Conservation (phyloP, 108 stramenopile genomes). For the Skeletonema grethae region DNA sequence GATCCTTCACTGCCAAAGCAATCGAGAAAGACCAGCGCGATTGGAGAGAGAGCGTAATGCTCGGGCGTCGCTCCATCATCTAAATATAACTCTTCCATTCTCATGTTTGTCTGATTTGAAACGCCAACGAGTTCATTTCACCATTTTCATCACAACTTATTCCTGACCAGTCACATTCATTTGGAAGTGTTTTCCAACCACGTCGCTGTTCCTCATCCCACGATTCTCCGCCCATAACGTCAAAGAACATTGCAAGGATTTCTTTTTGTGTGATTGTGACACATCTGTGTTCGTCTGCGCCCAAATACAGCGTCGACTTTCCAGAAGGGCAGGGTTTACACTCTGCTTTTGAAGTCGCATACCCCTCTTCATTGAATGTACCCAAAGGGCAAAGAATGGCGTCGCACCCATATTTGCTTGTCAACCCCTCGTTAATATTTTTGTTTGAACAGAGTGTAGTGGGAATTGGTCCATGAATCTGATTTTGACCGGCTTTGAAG, state of each 20-base stretch:
- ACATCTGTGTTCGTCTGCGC: constrained; percentile 28
- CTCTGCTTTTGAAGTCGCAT: constrained; percentile 43
- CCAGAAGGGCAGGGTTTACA: constrained; percentile 61
- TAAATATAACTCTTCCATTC: not conserved
- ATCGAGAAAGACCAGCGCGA: constrained; percentile 21
- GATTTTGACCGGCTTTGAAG: constrained; percentile 58
- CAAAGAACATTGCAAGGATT: constrained; percentile 59
- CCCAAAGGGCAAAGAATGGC: constrained; percentile 60
- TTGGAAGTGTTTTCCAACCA: constrained; percentile 43
- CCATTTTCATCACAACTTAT: constrained; percentile 51
- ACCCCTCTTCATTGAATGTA: constrained; percentile 54
- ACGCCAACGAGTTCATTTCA: constrained; percentile 20
- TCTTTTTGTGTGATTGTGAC: constrained; percentile 39
- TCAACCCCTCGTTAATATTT: constrained; percentile 55
- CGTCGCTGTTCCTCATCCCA: constrained; percentile 28
- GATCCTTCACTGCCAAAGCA: constrained; percentile 10
- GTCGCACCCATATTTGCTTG: constrained; percentile 60
- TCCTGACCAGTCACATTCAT: constrained; percentile 60
- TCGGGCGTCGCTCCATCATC: not conserved
- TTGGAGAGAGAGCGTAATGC: constrained; percentile 28
- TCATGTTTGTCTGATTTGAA: not conserved
- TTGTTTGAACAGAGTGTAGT: constrained; percentile 45
- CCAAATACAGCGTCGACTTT: constrained; percentile 54
- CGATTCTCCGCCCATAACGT: constrained; percentile 47
- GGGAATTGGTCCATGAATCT: constrained; percentile 60